Base-by-base conservation (phyloP, 257 asterid genomes). In the Leonotis leonurus region DNA sequence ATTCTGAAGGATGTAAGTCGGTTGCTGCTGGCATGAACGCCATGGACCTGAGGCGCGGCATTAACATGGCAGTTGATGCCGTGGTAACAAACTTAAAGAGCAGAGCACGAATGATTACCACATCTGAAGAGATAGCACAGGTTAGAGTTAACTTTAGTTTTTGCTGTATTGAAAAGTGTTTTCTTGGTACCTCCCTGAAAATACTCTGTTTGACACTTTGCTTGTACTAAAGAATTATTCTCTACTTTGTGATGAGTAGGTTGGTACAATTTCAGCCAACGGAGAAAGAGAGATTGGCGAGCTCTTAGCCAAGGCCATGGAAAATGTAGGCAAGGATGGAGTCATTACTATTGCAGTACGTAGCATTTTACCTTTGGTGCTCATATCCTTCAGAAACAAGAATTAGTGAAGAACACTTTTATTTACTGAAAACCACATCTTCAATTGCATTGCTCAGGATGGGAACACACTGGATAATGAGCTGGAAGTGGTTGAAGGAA, bases 61-160 rank as follows among this genome's bases (percentile, higher is more conserved):
- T 83, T 52, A 56, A 76, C 45, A 78, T 78, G 85, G 87, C 90
- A 9, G 90, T 80, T 54, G 98, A 92, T 68, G 72, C 84, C 18
- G 97, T 92, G 9, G 97, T 88, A n/a, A 68, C 93, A 1, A 85
- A 83, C 78, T 80, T 92, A 73, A 92, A 92, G 65, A 89, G 98
- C 80, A 85, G 95, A 72, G 97, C 99, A 14, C 74, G 93, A 37
- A 86, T 88, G 99, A 92, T 92, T 50, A 92, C 97, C 81, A 92
- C 98, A n/a, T 81, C 98, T 1, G 97, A 92, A 74, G 98, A 92
- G 75, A 89, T 92, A 41, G 93, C 97, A 1, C 98, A 92, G 97
- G 98, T 92, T 79, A 22, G 45, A 14, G 10, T 65, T 45, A 8
- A 48, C 25, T 26, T 37, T 37, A 24, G 65, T 12, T 6, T 14